Evolutionary conservation across 306 rosid genomes (phyloP).

Genomic region (Gastrolobium villosum): DNA sequence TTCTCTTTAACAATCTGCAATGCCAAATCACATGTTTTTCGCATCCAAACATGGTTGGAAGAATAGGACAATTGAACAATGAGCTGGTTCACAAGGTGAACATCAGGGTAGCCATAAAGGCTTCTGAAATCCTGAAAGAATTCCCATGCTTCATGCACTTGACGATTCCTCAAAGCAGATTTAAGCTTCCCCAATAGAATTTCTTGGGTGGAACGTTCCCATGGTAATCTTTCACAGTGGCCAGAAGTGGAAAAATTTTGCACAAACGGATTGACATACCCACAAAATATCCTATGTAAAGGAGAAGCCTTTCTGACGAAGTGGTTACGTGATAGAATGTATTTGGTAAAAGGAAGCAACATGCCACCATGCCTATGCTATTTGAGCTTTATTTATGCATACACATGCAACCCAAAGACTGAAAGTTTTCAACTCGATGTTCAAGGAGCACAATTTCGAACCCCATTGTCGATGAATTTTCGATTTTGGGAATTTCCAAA

Average conservation of each 20-base stretch:
- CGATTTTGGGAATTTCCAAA: not conserved
- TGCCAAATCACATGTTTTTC: conserved; percentile 73
- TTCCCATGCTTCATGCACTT: conserved; percentile 76
- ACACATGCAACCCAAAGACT: not conserved
- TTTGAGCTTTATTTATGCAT: conserved; percentile 40
- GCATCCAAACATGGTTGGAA: conserved; percentile 59
- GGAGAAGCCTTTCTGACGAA: conserved; percentile 48
- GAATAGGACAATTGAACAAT: conserved; percentile 71
- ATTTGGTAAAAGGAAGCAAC: conserved; percentile 46
- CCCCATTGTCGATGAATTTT: not conserved
- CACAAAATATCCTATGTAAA: conserved; percentile 40
- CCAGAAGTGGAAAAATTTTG: conserved; percentile 48
- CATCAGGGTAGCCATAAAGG: conserved; percentile 82
- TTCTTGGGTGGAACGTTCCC: conserved; percentile 80
- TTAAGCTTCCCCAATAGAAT: conserved; percentile 66
- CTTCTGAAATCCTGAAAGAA: conserved; percentile 67
- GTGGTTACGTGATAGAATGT: conserved; percentile 33
- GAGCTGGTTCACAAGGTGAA: conserved; percentile 60
- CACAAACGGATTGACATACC: conserved; percentile 42
- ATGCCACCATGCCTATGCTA: conserved; percentile 45
- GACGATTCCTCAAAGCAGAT: conserved; percentile 62
- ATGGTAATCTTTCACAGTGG: conserved; percentile 58
- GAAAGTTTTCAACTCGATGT: not conserved
- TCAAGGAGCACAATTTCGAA: not conserved
- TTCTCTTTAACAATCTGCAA: conserved; percentile 60